Conservation (phyloP, 1,284 basidiomycete genomes). For the Microbotryum scabiosae region DNA sequence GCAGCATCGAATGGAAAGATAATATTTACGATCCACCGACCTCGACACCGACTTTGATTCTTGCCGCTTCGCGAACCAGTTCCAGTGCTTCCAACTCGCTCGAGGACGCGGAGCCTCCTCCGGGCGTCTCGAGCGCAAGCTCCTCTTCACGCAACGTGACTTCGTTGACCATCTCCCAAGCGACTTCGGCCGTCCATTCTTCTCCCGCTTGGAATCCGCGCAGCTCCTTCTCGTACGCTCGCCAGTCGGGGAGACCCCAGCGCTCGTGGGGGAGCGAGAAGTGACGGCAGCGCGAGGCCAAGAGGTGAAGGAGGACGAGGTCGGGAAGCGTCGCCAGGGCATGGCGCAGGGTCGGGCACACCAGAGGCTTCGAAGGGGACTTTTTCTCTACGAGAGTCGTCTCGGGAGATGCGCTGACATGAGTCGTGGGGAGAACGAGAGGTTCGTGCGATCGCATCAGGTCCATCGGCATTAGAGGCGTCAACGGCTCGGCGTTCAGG, state of each 20-base stretch:
- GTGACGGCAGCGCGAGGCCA: constrained; percentile 26
- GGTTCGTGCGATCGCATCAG: not conserved
- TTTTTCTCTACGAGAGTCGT: not conserved
- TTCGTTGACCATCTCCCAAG: constrained; percentile 32
- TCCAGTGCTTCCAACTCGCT: too few species aligned
- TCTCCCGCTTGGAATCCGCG: constrained; percentile 33
- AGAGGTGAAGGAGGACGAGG: constrained; percentile 32
- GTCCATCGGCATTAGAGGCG: constrained; percentile 19
- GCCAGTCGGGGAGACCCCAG: constrained; percentile 29
- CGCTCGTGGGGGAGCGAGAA: constrained; percentile 32
- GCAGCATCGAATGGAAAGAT: too few species aligned
- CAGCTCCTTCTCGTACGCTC: constrained; percentile 31
- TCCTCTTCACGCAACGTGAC: constrained; percentile 4
- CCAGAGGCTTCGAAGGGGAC: not conserved
- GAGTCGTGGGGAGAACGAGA: constrained; percentile 5
- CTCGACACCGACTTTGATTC: too few species aligned
- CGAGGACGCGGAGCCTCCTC: too few species aligned
- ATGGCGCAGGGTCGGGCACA: constrained; percentile 30
- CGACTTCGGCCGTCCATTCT: constrained; percentile 33
- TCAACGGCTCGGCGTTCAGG: not conserved
- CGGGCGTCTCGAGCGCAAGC: not conserved
- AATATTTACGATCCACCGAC: too few species aligned
- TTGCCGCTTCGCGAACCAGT: too few species aligned
- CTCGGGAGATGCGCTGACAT: not conserved
- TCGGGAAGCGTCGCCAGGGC: constrained; percentile 31